Conservation (phyloP, 768 basidiomycete species). For the Lepiota brunneoincarnata region DNA sequence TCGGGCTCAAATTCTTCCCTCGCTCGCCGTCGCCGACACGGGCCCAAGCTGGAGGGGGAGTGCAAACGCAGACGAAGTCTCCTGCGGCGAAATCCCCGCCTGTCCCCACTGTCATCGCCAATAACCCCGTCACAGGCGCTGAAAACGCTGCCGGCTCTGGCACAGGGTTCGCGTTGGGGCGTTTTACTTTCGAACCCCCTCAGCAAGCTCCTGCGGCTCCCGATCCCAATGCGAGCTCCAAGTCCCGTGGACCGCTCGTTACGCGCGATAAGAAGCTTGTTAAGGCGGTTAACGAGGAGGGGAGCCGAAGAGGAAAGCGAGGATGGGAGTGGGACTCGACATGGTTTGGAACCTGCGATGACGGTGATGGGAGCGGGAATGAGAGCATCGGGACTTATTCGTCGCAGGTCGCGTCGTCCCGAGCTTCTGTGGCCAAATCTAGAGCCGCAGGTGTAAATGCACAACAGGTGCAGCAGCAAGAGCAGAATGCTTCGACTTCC, state of each 20-base stretch:
- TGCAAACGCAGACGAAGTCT: slow-evolving; percentile 6
- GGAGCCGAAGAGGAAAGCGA: neutral
- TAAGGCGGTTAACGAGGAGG: slow-evolving; percentile 7
- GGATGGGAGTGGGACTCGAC: neutral
- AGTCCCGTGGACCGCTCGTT: slow-evolving; percentile 13
- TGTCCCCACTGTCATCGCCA: slow-evolving; percentile 1
- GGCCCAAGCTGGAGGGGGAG: neutral
- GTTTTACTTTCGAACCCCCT: slow-evolving; percentile 10
- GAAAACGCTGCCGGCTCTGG: slow-evolving; percentile 7
- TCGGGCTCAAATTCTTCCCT: slow-evolving; percentile 50
- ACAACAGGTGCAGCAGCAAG: slow-evolving; percentile 16
- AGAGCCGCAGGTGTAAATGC: slow-evolving; percentile 2
- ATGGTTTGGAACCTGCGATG: slow-evolving; percentile 11
- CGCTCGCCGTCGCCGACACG: slow-evolving; percentile 40
- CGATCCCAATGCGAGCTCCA: slow-evolving; percentile 10
- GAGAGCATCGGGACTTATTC: neutral
- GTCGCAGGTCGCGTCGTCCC: slow-evolving; percentile 8
- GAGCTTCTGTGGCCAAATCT: slow-evolving; percentile 24
- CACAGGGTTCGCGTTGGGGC: slow-evolving; percentile 9
- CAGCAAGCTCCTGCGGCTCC: slow-evolving; percentile 10
- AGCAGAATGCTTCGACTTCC: slow-evolving; percentile 13
- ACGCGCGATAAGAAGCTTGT: slow-evolving; percentile 10
- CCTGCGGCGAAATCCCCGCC: slow-evolving; percentile 7
- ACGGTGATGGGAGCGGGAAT: neutral
- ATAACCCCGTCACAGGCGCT: slow-evolving; percentile 11